phyloP scores from a whole-genome alignment of 75 land plant species.

The Pinus tabuliformis region DNA sequence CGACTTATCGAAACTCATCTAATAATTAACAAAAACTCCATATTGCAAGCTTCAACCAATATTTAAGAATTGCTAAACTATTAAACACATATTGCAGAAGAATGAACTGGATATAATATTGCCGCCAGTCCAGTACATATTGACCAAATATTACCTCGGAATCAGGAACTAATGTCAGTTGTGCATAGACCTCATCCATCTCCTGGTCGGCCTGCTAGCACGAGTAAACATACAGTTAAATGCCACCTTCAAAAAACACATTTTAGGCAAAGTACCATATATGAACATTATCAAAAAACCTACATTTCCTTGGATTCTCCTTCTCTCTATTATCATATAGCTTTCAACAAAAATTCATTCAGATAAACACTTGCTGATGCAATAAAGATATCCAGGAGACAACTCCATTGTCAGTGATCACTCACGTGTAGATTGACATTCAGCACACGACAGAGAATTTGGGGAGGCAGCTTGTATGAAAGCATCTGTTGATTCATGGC shows the following conservation, averaged over 20 bases:
- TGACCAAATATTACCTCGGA: constrained; percentile 47
- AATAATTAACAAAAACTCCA: neutral
- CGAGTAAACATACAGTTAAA: neutral
- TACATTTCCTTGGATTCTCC: neutral
- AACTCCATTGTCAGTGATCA: neutral
- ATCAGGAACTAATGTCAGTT: constrained; percentile 63
- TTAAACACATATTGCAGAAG: neutral
- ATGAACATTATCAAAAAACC: neutral
- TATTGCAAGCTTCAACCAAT: neutral
- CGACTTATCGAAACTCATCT: neutral
- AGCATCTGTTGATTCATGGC: constrained; percentile 18
- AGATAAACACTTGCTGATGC: neutral
- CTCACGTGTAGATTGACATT: constrained; percentile 69
- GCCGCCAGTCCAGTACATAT: neutral
- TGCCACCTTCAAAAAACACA: neutral
- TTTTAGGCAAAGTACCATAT: neutral
- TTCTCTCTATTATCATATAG: neutral
- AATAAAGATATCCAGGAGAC: neutral
- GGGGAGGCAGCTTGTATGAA: constrained; percentile 52
- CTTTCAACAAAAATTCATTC: neutral
- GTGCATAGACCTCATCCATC: constrained; percentile 89
- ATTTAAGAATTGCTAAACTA: neutral
- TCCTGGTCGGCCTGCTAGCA: constrained; percentile 67
- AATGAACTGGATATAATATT: neutral
- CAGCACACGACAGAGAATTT: constrained; percentile 69